Evolutionary conservation across 768 basidiomycete species (phyloP).

Genomic region (Russula sp.): DNA sequence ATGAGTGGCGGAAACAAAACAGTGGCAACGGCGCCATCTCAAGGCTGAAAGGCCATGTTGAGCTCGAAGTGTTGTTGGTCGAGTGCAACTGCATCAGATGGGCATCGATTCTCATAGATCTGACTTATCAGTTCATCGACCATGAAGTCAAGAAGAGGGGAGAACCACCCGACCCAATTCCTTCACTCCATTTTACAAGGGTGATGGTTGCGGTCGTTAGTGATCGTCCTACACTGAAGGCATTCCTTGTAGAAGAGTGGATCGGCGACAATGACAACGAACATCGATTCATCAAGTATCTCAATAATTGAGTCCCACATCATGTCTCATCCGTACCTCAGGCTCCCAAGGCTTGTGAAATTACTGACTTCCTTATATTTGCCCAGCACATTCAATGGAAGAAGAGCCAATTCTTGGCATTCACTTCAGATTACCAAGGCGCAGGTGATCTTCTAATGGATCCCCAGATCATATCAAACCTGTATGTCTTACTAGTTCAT

Average conservation of each 20-base stretch:
- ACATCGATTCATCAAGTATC: neutral
- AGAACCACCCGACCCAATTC: neutral
- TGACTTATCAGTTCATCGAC: neutral
- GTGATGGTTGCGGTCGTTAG: neutral
- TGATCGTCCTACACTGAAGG: neutral
- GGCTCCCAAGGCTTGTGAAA: no score
- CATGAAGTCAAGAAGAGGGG: no score
- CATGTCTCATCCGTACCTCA: no score
- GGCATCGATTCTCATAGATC: neutral
- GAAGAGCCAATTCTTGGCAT: no score
- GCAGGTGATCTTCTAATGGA: neutral
- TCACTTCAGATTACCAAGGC: no score
- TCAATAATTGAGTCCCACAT: no score
- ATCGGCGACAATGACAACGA: neutral
- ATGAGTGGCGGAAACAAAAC: neutral
- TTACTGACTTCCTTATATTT: no score
- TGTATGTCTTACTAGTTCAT: neutral
- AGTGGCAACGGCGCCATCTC: neutral
- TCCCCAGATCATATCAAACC: neutral
- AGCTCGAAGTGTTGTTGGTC: no score
- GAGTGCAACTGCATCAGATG: no score
- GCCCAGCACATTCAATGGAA: no score
- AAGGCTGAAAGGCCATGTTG: neutral
- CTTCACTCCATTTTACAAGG: neutral
- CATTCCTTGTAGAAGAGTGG: neutral